A percentile compares a stretch with the other conserved stretches of the same genome.
phyloP scores from a whole-genome alignment of 2,329 filamentous ascomycete species.

The Tympanopsis confertula region DNA sequence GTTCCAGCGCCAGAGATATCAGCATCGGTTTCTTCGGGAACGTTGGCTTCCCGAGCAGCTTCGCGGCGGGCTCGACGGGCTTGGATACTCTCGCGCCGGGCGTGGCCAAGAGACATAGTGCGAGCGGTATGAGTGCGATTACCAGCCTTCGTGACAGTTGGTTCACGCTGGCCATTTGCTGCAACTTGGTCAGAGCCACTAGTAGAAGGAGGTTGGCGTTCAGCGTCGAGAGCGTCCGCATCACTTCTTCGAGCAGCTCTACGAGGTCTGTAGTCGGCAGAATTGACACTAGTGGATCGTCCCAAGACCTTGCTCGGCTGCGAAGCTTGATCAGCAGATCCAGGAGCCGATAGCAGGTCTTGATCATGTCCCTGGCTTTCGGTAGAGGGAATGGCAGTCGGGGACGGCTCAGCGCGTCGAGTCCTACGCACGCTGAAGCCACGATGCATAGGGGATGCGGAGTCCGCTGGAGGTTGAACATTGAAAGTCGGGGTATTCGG shows the following conservation, averaged over 20 bases:
- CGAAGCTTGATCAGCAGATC: conserved; percentile 34
- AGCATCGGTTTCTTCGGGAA: conserved; percentile 82
- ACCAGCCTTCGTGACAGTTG: conserved; percentile 21
- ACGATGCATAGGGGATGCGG: conserved; percentile 57
- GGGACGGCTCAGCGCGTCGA: conserved; percentile 37
- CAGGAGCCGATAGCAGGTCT: conserved; percentile 66
- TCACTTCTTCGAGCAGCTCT: background rate
- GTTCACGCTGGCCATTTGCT: conserved; percentile 17
- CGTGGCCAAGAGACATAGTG: conserved; percentile 80
- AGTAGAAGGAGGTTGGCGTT: conserved; percentile 52
- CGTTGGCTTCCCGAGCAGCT: conserved; percentile 61
- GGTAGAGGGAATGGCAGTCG: conserved; percentile 35
- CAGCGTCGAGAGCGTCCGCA: conserved; percentile 14
- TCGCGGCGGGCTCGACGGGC: conserved; percentile 67
- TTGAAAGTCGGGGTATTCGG: conserved; percentile 64
- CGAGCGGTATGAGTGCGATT: conserved; percentile 55
- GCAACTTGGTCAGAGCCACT: conserved; percentile 72
- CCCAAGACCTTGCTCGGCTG: conserved; percentile 61
- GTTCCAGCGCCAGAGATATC: conserved; percentile 57
- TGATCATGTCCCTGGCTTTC: conserved; percentile 63
- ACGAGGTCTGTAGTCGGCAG: conserved; percentile 66
- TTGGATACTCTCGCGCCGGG: conserved; percentile 83
- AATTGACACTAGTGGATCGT: conserved; percentile 84
- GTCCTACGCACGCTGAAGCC: conserved; percentile 72
- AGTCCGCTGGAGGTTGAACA: conserved; percentile 66